Evolutionary conservation across 768 basidiomycete species (phyloP), one percentile per base, ranked within the genome.

Genomic region (Agaricus sinodeliciosus): DNA sequence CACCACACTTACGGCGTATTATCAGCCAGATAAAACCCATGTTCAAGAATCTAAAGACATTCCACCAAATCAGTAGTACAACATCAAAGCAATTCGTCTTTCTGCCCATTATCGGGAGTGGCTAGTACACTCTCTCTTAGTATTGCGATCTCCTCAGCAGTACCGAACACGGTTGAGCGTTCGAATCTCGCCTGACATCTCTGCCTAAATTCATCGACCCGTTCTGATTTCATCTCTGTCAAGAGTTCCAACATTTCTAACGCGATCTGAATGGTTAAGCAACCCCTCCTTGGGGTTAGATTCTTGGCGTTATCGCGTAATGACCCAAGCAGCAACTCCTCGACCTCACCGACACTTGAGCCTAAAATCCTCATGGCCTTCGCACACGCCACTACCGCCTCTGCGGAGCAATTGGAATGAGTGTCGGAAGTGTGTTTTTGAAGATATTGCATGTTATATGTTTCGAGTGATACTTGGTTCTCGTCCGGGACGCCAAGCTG

Each of bases 361-460:
- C 72, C 71, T 42, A 90, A 67, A 4, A 64, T 57, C 1, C 63
- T 70, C 12, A 75, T 68, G 1, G 75, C 88, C 60, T 76, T 75
- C 5, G 90, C 90, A 39, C 72, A 74, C 3, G 81, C 85, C 6
- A 95, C 66, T 31, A 87, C 69, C 0, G 82, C 81, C 2, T 64
- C 56, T 0, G 80, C 72, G 9, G 75, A 75, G 18, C 9, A 28
- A 7, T 35, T 27, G 27, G 16, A 16, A 22, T 42, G 26, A 8
- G 13, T 11, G 40, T 27, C 44, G 0, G 66, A 59, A 0, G 81
- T 69, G 55, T 86, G 77, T 13, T 62, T 71, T 62, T 94, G 87
- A 11, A 92, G 75, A 64, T 85, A 92, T 56, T 88, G 80, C 15
- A 82, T 78, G 61, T 89, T 93, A 70, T 77, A 87, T 0, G 75